phyloP scores from a whole-genome alignment of 305 asterid genomes.

The Fraxinus latifolia region DNA sequence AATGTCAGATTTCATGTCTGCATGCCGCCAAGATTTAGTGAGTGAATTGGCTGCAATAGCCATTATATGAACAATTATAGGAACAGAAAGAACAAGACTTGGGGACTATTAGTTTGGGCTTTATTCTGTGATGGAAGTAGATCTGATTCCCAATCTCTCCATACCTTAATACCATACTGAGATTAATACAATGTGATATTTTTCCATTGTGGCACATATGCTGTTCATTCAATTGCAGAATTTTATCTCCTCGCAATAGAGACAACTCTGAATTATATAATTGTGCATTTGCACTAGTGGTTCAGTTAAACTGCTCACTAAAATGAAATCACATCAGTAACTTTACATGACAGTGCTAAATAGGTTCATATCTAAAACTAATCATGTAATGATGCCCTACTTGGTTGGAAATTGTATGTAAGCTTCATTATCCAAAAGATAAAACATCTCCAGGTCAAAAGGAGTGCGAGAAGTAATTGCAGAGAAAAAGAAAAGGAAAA shows the following conservation, averaged over 20 bases:
- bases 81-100: neutral
- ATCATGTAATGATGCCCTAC: neutral
- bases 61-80: neutral
- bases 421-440: neutral
- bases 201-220: neutral
- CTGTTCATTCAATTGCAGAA: neutral
- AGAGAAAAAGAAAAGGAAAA: neutral
- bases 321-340: neutral
- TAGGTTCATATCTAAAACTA: neutral
- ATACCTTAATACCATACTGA: neutral
- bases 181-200: neutral
- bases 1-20: neutral
- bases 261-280: neutral
- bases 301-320: neutral
- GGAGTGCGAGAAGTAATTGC: neutral
- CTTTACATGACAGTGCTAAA: neutral
- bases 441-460: neutral
- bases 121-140: neutral
- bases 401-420: neutral
- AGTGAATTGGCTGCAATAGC: conserved; percentile 1
- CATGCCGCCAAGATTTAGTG: neutral
- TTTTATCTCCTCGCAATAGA: neutral
- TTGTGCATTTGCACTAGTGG: neutral
- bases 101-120: neutral
- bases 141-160: neutral